A percentile compares a stretch with the other conserved stretches of the same genome.
Evolutionary conservation across 306 rosid genomes (phyloP).

Genomic region (Abrus precatorius): DNA sequence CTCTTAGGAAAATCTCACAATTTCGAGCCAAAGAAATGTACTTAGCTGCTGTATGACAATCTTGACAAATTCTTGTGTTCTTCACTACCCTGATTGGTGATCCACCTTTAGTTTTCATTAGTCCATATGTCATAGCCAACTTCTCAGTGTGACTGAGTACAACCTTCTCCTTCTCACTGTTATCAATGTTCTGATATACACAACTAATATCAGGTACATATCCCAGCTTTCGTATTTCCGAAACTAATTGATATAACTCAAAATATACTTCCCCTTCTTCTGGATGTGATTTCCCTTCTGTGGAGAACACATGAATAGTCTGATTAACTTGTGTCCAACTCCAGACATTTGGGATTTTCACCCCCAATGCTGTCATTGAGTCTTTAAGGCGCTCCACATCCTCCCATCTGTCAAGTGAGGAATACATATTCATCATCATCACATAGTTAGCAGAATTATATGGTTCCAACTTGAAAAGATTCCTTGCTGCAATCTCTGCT

Average conservation of each 20-base stretch:
- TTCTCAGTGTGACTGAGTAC: conserved; percentile 79
- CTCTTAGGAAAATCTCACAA: conserved; percentile 59
- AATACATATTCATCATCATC: conserved; percentile 73
- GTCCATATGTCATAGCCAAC: conserved; percentile 73
- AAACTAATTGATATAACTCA: conserved; percentile 64
- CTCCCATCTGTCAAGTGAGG: conserved; percentile 65
- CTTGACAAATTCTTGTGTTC: conserved; percentile 72
- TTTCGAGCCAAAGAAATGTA: conserved; percentile 63
- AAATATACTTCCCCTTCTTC: conserved; percentile 71
- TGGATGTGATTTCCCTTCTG: conserved; percentile 65
- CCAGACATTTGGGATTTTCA: conserved; percentile 65
- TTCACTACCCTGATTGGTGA: conserved; percentile 71
- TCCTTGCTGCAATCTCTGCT: conserved; percentile 68
- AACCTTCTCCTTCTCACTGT: conserved; percentile 65
- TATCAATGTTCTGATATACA: conserved; percentile 68
- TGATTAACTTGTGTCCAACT: conserved; percentile 73
- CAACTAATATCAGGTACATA: conserved; percentile 63
- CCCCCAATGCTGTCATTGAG: conserved; percentile 50
- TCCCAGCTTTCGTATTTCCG: conserved; percentile 63
- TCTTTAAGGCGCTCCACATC: conserved; percentile 63
- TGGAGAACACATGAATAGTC: conserved; percentile 63
- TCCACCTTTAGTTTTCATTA: conserved; percentile 60
- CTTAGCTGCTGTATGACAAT: conserved; percentile 73
- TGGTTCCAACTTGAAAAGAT: conserved; percentile 73
- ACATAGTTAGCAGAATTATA: conserved; percentile 67